Conservation (phyloP, 2,329 filamentous ascomycete genomes). For the Beauveria scarabaeidicola region DNA sequence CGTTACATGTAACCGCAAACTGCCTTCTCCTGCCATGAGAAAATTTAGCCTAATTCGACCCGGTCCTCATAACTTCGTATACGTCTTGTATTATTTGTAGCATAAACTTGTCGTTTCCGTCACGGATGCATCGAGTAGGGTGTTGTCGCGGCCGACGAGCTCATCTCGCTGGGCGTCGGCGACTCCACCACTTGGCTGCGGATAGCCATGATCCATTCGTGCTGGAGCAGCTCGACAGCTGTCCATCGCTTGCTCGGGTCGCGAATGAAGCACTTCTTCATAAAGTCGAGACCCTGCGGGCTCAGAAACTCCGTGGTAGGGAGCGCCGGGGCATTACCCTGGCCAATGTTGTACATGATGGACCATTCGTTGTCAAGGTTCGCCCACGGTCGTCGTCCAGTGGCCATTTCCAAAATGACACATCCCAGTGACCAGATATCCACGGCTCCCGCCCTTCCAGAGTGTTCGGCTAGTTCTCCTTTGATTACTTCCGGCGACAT, state of each 20-base stretch:
- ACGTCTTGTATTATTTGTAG: neutral
- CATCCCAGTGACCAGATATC: conserved; percentile 97
- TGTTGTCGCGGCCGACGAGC: conserved; percentile 29
- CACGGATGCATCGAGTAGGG: conserved; percentile 19
- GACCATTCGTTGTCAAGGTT: conserved; percentile 98
- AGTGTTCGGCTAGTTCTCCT: conserved; percentile 67
- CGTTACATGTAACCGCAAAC: neutral
- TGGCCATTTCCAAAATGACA: conserved; percentile 96
- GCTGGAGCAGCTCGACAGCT: conserved; percentile 82
- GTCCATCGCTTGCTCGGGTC: conserved; percentile 73
- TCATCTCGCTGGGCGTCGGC: conserved; percentile 50
- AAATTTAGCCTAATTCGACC: neutral
- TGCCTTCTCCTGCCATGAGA: neutral
- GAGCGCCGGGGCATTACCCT: conserved; percentile 84
- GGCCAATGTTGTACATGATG: conserved; percentile 99
- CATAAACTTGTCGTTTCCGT: neutral
- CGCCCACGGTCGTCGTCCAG: conserved; percentile 87
- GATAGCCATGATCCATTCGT: conserved; percentile 77
- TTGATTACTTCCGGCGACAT: conserved; percentile 99
- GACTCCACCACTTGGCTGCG: conserved; percentile 58
- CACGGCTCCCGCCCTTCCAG: conserved; percentile 74
- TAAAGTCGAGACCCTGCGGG: conserved; percentile 75
- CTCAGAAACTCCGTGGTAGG: conserved; percentile 78
- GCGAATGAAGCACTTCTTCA: conserved; percentile 76
- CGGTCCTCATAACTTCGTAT: neutral